phyloP scores from a whole-genome alignment of 2,329 filamentous ascomycete species.

The Ophiostoma tasmaniense region DNA sequence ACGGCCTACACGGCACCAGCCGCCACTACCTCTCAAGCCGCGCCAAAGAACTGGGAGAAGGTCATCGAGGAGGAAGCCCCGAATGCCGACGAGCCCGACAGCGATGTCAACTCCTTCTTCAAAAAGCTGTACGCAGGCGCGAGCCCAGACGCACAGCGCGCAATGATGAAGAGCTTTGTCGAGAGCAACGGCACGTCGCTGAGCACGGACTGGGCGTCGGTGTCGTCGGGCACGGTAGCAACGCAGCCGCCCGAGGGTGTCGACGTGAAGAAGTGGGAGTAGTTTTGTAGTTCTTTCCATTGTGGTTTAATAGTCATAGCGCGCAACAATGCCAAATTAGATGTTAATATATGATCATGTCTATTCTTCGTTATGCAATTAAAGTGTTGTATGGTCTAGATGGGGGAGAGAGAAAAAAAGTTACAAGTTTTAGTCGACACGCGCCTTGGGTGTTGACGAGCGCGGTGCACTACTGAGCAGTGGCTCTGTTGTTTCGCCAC shows the following conservation, averaged over 20 bases:
- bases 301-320: no score
- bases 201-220: constrained; percentile 86
- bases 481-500: not conserved
- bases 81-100: constrained; percentile 48
- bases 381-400: no score
- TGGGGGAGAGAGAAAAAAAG: not conserved
- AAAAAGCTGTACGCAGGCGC: constrained; percentile 75
- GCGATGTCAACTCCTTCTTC: constrained; percentile 74
- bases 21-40: constrained; percentile 30
- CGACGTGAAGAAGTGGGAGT: constrained; percentile 62
- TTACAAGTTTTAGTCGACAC: not conserved
- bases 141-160: constrained; percentile 70
- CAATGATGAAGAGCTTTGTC: constrained; percentile 95
- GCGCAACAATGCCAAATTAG: no score
- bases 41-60: constrained; percentile 78
- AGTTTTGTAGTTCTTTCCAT: not conserved
- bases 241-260: constrained; percentile 68
- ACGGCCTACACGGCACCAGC: not conserved
- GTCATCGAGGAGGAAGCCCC: constrained; percentile 48
- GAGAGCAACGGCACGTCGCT: constrained; percentile 91
- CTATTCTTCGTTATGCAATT: no score
- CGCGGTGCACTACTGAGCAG: not conserved
- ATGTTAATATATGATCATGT: no score
- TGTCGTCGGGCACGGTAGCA: constrained; percentile 62
- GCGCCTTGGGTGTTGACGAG: not conserved